phyloP scores from a whole-genome alignment of 176 grass and related monocot species.

The Thinopyrum elongatum region DNA sequence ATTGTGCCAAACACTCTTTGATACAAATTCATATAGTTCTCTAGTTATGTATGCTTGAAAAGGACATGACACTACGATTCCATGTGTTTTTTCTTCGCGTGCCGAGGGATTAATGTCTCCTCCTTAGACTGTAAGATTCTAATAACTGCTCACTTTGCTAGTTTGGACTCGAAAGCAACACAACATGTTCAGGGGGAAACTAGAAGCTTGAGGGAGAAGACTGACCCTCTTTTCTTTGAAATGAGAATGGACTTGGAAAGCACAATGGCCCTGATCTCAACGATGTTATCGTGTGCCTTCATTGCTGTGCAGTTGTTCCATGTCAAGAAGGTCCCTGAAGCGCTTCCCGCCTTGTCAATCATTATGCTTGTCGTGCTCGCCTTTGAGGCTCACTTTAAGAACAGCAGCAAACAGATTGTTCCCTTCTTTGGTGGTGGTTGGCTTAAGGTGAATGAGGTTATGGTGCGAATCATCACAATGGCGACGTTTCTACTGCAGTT shows the following conservation, averaged over 20 bases:
- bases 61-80: too few relatives aligned
- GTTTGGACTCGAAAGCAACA: conserved; percentile 45
- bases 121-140: conserved; percentile 52
- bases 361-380: conserved; percentile 69
- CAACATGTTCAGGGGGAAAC: conserved; percentile 47
- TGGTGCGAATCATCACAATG: conserved; percentile 75
- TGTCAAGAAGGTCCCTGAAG: conserved; percentile 52
- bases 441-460: conserved; percentile 73
- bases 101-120: conserved; percentile 28
- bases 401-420: conserved; percentile 45
- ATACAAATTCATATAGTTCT: too few relatives aligned
- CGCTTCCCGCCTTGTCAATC: conserved; percentile 62
- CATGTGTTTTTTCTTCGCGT: conserved; percentile 26
- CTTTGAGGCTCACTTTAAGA: conserved; percentile 68
- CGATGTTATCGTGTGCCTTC: conserved; percentile 70
- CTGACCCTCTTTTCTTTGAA: conserved; percentile 73
- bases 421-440: conserved; percentile 51
- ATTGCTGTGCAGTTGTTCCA: conserved; percentile 65
- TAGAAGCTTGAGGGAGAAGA: conserved; percentile 58
- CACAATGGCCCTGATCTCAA: conserved; percentile 69
- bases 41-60: too few relatives aligned
- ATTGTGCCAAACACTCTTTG: too few relatives aligned
- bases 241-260: conserved; percentile 83
- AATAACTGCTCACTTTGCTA: conserved; percentile 62
- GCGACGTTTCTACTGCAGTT: conserved; percentile 66